phyloP scores from a whole-genome alignment of 768 basidiomycete species.

The Leccinum longicurvipes region DNA sequence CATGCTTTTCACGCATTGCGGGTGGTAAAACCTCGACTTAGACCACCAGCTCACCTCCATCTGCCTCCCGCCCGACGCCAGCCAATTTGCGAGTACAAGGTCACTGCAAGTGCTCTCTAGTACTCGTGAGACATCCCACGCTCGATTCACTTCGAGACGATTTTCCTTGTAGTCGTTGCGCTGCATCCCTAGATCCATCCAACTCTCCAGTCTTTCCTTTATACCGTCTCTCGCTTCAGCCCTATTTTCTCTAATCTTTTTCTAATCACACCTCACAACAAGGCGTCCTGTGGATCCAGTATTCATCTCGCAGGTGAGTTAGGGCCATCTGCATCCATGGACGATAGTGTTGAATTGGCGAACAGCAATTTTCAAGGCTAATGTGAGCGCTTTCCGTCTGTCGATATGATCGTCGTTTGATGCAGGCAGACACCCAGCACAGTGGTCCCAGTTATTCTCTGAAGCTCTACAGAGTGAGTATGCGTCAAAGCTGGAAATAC shows the following conservation, averaged over 20 bases:
- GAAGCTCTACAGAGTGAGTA: conserved; percentile 23
- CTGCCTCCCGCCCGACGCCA: conserved; percentile 19
- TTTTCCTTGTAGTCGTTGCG: conserved; percentile 33
- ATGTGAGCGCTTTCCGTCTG: conserved; percentile 12
- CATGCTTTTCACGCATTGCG: conserved; percentile 50
- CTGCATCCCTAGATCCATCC: conserved; percentile 24
- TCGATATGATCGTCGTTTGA: conserved; percentile 2
- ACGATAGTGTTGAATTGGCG: conserved; percentile 2
- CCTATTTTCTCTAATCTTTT: conserved; percentile 17
- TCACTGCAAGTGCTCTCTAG: conserved; percentile 25
- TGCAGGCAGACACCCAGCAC: conserved; percentile 6
- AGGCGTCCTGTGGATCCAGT: conserved; percentile 13
- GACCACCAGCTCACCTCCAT: conserved; percentile 20
- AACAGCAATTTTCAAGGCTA: conserved; percentile 9
- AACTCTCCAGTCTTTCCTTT: conserved; percentile 37
- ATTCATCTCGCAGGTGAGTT: conserved; percentile 18
- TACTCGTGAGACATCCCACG: conserved; percentile 29
- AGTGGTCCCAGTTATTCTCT: not conserved
- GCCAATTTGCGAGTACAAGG: conserved; percentile 28
- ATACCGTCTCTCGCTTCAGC: conserved; percentile 30
- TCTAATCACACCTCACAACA: conserved; percentile 19
- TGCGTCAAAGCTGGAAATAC: conserved; percentile 16
- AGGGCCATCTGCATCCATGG: not conserved
- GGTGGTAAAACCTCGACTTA: conserved; percentile 39
- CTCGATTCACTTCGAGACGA: conserved; percentile 57